A percentile compares a stretch with the other conserved stretches of the same genome.
These are phyloP conservation scores for Gossypium bickii DNA, from an alignment of 345 rosid species.

Conservation along the genomic window DNA sequence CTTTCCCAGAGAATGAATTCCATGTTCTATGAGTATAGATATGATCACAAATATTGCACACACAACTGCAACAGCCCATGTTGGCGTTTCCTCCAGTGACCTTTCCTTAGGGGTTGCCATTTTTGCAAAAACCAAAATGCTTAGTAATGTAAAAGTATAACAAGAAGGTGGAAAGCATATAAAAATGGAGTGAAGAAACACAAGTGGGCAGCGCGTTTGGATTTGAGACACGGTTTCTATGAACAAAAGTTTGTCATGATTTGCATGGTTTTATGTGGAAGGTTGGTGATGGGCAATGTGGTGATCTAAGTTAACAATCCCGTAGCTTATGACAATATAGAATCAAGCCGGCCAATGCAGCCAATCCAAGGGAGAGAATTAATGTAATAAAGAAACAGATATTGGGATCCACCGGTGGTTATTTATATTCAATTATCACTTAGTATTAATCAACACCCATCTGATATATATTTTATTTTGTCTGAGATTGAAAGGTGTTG, in stretches of 20 bases:
- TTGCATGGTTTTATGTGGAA: background rate
- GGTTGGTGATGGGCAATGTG: background rate
- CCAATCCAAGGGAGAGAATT: background rate
- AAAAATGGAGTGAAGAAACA: background rate
- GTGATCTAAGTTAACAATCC: background rate
- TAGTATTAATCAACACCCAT: background rate
- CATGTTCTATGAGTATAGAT: slow-evolving; percentile 44
- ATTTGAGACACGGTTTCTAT: background rate
- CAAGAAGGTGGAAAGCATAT: background rate
- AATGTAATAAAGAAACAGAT: background rate
- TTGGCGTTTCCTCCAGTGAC: slow-evolving; percentile 45
- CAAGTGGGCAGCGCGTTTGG: background rate
- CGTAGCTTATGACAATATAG: background rate
- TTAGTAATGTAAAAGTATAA: background rate
- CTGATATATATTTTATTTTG: background rate
- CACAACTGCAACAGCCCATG: slow-evolving; percentile 62
- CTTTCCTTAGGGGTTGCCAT: slow-evolving; percentile 44
- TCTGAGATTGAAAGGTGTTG: too few relatives aligned
- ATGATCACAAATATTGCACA: slow-evolving; percentile 42
- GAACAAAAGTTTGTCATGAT: background rate
- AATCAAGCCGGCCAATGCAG: slow-evolving; percentile 5
- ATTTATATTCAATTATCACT: background rate
- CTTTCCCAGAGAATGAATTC: slow-evolving; percentile 43
- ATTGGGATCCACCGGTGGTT: background rate
- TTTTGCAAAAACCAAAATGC: background rate